Percentiles rank a stretch among this genome's conserved stretches.
phyloP scores from a whole-genome alignment of 1,139 yeast species.

The Geotrichum cucujoidarum region DNA sequence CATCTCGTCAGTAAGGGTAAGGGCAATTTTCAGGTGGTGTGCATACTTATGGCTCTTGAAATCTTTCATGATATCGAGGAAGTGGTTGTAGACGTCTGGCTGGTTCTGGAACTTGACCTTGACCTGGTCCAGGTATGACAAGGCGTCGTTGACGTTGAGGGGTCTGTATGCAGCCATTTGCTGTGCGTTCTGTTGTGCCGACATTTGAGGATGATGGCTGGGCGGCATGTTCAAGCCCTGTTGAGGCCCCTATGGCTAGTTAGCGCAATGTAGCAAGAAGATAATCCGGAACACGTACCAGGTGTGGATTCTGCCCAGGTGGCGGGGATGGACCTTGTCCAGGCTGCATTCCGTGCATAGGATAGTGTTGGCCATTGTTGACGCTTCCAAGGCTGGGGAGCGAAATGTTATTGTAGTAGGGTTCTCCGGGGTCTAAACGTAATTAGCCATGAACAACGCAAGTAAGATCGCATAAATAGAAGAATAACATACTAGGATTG shows the following conservation, averaged over 20 bases:
- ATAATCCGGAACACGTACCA: not conserved
- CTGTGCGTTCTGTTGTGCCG: slow-evolving; percentile 25
- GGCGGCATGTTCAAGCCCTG: slow-evolving; percentile 14
- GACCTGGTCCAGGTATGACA: slow-evolving; percentile 91
- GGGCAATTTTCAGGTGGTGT: slow-evolving; percentile 1
- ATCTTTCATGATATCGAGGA: slow-evolving; percentile 96
- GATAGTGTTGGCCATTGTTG: slow-evolving; percentile 6
- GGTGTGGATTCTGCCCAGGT: slow-evolving; percentile 14
- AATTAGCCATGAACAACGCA: not conserved
- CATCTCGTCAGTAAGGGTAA: slow-evolving; percentile 8
- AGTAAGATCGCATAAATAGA: not conserved
- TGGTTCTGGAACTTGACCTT: slow-evolving; percentile 86
- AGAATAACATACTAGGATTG: slow-evolving; percentile 22
- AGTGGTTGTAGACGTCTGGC: slow-evolving; percentile 94
- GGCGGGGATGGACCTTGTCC: slow-evolving; percentile 28
- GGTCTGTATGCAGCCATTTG: slow-evolving; percentile 57
- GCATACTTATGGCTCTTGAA: slow-evolving; percentile 81
- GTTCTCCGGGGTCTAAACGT: slow-evolving; percentile 12
- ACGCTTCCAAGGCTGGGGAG: slow-evolving; percentile 39
- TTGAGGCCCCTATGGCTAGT: slow-evolving; percentile 13
- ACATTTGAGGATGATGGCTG: slow-evolving; percentile 11
- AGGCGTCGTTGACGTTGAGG: slow-evolving; percentile 90
- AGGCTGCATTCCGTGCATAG: slow-evolving; percentile 23
- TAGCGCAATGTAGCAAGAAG: slow-evolving; percentile 2
- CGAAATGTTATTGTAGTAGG: slow-evolving; percentile 43